Evolutionary conservation across 2,329 filamentous ascomycete species (phyloP).

Genomic region (Coniochaeta pulveracea): DNA sequence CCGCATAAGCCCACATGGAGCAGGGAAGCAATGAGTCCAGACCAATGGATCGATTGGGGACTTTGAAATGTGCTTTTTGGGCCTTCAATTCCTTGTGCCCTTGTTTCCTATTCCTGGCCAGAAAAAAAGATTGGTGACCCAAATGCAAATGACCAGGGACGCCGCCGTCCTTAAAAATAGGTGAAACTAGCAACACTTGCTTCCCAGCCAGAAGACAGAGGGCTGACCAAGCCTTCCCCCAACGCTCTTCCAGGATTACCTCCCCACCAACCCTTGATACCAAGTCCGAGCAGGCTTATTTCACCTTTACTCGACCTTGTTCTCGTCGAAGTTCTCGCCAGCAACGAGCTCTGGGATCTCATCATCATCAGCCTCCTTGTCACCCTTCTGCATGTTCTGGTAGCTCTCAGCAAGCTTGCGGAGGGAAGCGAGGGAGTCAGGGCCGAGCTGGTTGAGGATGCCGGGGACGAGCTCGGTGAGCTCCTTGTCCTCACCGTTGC

Average conservation of each 20-base stretch:
- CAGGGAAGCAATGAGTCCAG: background rate
- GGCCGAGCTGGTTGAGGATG: constrained; percentile 98
- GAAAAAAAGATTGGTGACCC: constrained; percentile 6
- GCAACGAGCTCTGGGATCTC: constrained; percentile 96
- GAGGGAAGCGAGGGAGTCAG: constrained; percentile 93
- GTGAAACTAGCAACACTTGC: constrained; percentile 1
- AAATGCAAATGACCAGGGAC: constrained; percentile 12
- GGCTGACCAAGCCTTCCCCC: constrained; percentile 7
- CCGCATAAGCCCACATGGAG: too few relatives aligned
- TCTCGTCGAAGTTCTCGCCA: constrained; percentile 97
- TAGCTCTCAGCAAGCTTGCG: constrained; percentile 99
- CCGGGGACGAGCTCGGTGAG: constrained; percentile 98
- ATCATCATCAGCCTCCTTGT: constrained; percentile 69
- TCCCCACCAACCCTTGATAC: too few relatives aligned
- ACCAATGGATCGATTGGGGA: background rate
- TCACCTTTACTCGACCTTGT: constrained; percentile 83
- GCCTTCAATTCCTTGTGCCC: background rate
- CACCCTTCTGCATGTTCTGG: constrained; percentile 94
- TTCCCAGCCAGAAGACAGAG: constrained; percentile 2
- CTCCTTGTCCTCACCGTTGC: constrained; percentile 98
- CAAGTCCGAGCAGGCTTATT: too few relatives aligned
- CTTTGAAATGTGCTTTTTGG: constrained; percentile 1
- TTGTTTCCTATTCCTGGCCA: constrained; percentile 9
- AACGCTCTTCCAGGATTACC: constrained; percentile 1
- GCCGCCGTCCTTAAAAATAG: constrained; percentile 9